Conservation (phyloP, 2,329 filamentous ascomycete species). For the Aspergillus viridinutans region DNA sequence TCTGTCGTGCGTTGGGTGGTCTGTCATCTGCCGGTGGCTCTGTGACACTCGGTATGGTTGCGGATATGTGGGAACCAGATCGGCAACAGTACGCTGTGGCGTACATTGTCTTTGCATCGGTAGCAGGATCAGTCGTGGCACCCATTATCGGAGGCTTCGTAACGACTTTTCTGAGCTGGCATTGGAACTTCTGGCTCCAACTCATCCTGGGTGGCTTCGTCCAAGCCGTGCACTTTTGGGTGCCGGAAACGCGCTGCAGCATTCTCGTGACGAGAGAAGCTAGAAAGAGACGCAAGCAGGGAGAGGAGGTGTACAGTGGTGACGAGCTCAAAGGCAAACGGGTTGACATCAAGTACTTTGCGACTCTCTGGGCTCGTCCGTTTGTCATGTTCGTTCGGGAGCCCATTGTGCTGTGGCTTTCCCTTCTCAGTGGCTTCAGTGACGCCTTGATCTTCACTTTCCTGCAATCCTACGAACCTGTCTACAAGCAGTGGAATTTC, state of each 20-base stretch:
- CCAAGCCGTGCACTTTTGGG: constrained; percentile 51
- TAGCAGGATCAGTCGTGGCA: constrained; percentile 65
- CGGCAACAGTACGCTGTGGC: constrained; percentile 70
- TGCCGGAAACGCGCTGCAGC: constrained; percentile 58
- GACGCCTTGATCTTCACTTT: constrained; percentile 76
- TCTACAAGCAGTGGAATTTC: constrained; percentile 35
- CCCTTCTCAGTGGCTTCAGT: constrained; percentile 67
- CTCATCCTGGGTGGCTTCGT: constrained; percentile 54
- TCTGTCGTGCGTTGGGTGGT: constrained; percentile 64
- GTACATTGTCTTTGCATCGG: constrained; percentile 72
- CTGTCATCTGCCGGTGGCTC: constrained; percentile 68
- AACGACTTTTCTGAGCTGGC: constrained; percentile 49
- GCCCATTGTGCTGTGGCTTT: constrained; percentile 67
- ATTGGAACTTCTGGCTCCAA: constrained; percentile 64
- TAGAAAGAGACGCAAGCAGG: constrained; percentile 49
- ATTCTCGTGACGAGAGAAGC: constrained; percentile 57
- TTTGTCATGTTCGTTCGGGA: constrained; percentile 72
- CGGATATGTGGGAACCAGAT: constrained; percentile 68
- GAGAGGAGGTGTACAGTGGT: constrained; percentile 64
- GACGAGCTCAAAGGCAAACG: constrained; percentile 47
- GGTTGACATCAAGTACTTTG: constrained; percentile 41
- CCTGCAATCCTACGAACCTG: constrained; percentile 65
- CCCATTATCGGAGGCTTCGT: constrained; percentile 53
- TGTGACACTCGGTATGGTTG: constrained; percentile 70
- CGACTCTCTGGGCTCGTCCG: constrained; percentile 56